Percentiles rank a stretch among this genome's conserved stretches.
Conservation (phyloP, 108 stramenopile genomes). For the Seminavis robusta region DNA sequence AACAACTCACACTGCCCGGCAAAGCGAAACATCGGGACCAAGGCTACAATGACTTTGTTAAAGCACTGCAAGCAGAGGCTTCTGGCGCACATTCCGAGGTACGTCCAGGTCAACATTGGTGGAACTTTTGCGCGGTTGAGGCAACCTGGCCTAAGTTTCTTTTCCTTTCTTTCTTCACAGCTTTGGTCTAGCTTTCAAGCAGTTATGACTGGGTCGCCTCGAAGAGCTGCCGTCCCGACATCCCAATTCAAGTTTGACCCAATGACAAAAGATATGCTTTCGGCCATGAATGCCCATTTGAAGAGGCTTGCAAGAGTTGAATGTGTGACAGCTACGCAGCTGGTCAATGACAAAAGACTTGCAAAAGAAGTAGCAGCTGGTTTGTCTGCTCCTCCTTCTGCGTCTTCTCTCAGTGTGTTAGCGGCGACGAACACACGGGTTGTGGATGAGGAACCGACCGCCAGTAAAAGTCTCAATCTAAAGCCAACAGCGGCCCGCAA, state of each 20-base stretch:
- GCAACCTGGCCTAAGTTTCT: not conserved
- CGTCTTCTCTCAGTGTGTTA: not conserved
- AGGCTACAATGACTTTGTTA: not conserved
- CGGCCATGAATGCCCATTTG: slow-evolving; percentile 33
- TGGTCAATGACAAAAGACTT: slow-evolving; percentile 33
- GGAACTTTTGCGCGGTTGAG: not conserved
- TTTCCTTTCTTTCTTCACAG: not conserved
- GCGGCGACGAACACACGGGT: not conserved
- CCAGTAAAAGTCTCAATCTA: not conserved
- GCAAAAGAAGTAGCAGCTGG: slow-evolving; percentile 7
- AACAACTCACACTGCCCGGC: no score
- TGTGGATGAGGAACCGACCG: not conserved
- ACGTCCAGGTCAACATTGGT: no score
- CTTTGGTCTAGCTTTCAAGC: slow-evolving; percentile 14
- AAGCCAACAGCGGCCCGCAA: not conserved
- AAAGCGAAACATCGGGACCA: no score
- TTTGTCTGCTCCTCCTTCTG: not conserved
- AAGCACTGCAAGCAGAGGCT: not conserved
- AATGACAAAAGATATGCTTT: slow-evolving; percentile 34
- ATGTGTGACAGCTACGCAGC: slow-evolving; percentile 31
- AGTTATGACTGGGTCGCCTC: slow-evolving; percentile 3
- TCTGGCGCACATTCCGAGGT: not conserved
- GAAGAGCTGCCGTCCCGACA: not conserved
- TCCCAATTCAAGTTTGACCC: slow-evolving; percentile 22
- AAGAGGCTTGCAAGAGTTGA: slow-evolving; percentile 23